Evolutionary conservation across 169 alveolate genomes (phyloP).

Genomic region (Cyclospora cayetanensis): DNA sequence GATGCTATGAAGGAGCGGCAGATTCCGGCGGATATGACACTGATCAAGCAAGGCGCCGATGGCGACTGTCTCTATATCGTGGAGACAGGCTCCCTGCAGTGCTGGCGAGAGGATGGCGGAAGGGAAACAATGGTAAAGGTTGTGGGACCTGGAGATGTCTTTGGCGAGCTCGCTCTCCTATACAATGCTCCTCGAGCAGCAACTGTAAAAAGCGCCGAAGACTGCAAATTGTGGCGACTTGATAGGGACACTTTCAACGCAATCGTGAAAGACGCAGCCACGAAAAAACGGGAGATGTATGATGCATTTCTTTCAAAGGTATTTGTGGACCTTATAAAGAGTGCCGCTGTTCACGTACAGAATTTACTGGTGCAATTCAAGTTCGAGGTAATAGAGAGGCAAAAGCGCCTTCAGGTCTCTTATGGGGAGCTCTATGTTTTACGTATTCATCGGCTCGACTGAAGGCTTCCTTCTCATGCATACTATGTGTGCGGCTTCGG

Average conservation of each 20-base stretch:
- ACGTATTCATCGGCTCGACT: too few species aligned
- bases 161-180: conserved; percentile 95
- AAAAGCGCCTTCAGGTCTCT: too few species aligned
- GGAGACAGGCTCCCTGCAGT: conserved; percentile 89
- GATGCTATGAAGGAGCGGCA: conserved; percentile 90
- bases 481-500: too few species aligned
- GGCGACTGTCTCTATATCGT: conserved; percentile 92
- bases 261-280: conserved; percentile 93
- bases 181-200: conserved; percentile 97
- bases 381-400: too few species aligned
- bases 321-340: too few species aligned
- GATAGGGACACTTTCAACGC: conserved; percentile 94
- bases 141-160: conserved; percentile 91
- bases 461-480: too few species aligned
- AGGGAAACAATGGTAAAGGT: conserved; percentile 77
- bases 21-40: conserved; percentile 76
- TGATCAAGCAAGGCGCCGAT: conserved; percentile 90
- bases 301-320: conserved; percentile 45
- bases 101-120: conserved; percentile 82
- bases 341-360: too few species aligned
- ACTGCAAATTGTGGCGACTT: conserved; percentile 85
- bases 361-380: too few species aligned
- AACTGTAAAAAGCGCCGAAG: conserved; percentile 85
- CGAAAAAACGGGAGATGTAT: conserved; percentile 85
- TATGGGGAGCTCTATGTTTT: too few species aligned